Conservation (phyloP, 1,284 basidiomycete species). For the Moesziomyces globuligerus region DNA sequence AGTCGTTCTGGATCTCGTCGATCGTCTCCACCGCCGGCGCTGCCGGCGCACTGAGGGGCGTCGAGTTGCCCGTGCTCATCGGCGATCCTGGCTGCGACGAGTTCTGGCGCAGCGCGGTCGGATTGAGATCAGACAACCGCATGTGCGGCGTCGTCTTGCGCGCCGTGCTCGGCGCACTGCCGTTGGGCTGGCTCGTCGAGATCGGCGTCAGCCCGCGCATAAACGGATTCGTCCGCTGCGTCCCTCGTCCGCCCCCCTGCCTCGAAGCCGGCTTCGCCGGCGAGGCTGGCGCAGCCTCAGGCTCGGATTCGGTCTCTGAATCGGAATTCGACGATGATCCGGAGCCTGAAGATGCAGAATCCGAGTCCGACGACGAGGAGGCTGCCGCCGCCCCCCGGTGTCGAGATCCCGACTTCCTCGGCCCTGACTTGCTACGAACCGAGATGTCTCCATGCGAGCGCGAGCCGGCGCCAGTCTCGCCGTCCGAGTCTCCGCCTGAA, state of each 20-base stretch:
- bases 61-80: slow-evolving; percentile 25
- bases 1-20: background rate
- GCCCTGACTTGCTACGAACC: background rate
- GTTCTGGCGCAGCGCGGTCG: slow-evolving; percentile 46
- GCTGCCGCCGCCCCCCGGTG: slow-evolving; percentile 1
- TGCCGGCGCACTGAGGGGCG: slow-evolving; percentile 8
- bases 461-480: slow-evolving; percentile 3
- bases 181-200: slow-evolving; percentile 7
- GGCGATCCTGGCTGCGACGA: slow-evolving; percentile 50
- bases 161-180: slow-evolving; percentile 1
- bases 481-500: slow-evolving; percentile 15
- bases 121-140: slow-evolving; percentile 53
- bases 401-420: slow-evolving; percentile 3
- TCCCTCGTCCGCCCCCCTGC: background rate
- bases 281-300: slow-evolving; percentile 4
- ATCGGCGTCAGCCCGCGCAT: slow-evolving; percentile 19
- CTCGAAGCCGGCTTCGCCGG: background rate
- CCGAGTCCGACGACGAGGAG: slow-evolving; percentile 1
- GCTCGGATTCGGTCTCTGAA: slow-evolving; percentile 19
- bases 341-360: slow-evolving; percentile 4
- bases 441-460: background rate
- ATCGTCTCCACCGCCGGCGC: slow-evolving; percentile 1
- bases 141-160: slow-evolving; percentile 40
- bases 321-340: slow-evolving; percentile 14
- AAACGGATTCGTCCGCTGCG: slow-evolving; percentile 23